Base-by-base conservation (phyloP, 805 yeast genomes). In the Saturnispora diversa region DNA sequence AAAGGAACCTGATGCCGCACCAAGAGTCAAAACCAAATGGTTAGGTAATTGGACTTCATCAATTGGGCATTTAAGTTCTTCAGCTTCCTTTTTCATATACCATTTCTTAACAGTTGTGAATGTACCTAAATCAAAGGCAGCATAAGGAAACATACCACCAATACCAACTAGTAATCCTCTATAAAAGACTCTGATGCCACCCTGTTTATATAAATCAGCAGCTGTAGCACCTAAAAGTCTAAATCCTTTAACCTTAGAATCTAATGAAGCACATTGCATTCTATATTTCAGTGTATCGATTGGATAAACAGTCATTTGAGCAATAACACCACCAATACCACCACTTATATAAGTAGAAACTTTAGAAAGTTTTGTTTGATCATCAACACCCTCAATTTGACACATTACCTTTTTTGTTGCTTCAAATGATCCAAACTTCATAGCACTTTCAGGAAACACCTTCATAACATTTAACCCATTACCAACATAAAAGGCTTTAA, bases 381-480 rank as follows among this genome's bases (percentile, higher is more conserved):
- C 88, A 10, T 69, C 69, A 6, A 77, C 78, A 11, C 94, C 94
- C 60, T 86, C 96, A 6, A 88, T 44, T 21, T 65, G 58, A 16
- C 94, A 80, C 54, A 92, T 65, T 22, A 80, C 54, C 42, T 83
- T 68, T 54, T 92, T 92, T 0, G 88, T 80, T 5, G 86, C 73
- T 59, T 90, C 98, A 59, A 92, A 90, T 4, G 95, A 78, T 3
- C 98, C 97, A 62, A 92, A 90, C 57, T 92, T 92, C 75, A 90
- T 90, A 1, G 97, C 97, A 27, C 94, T 82, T 59, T 90, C 98
- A 0, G 98, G 98, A 55, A 92, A 85, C 16, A 90, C 96, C 58
- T 90, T 90, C 41, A 88, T 53, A n/a, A 84, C 85, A 58, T 92
- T 92, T 35, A 90, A 66, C 1, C 97, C 97, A 63, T 90, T 90